phyloP scores from a whole-genome alignment of 345 rosid genomes.

The Corchorus olitorius region DNA sequence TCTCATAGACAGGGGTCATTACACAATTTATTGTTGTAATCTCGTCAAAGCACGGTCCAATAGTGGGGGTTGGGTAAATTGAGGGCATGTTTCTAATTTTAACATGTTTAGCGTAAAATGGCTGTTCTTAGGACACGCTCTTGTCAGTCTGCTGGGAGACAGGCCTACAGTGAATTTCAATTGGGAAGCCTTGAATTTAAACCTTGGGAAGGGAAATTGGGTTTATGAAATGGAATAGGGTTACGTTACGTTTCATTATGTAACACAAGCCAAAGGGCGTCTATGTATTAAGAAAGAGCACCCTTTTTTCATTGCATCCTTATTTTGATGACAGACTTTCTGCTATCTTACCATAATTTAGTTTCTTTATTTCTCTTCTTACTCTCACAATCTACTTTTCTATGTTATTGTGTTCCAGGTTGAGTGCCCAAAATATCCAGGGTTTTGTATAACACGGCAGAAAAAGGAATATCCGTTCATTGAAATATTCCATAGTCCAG shows the following conservation, averaged over 20 bases:
- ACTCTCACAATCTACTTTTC: conserved; percentile 19
- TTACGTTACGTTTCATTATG: neutral
- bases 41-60: neutral
- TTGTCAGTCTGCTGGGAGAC: neutral
- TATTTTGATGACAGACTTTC: neutral
- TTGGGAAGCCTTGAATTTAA: neutral
- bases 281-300: neutral
- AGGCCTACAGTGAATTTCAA: neutral
- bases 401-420: conserved; percentile 56
- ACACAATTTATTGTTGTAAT: neutral
- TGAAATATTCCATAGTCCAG: conserved; percentile 89
- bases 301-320: neutral
- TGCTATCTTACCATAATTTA: neutral
- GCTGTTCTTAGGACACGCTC: neutral
- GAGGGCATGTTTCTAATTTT: neutral
- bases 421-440: conserved; percentile 98
- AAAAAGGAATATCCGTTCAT: conserved; percentile 87
- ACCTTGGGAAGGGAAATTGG: neutral
- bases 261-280: neutral
- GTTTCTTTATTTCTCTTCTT: conserved; percentile 8
- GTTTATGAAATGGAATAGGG: neutral
- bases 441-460: conserved; percentile 90
- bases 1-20: neutral
- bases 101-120: neutral
- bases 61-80: neutral